These are phyloP conservation scores for Clavaria fumosa DNA, from an alignment of 768 basidiomycete species.

Conservation along the genomic window DNA sequence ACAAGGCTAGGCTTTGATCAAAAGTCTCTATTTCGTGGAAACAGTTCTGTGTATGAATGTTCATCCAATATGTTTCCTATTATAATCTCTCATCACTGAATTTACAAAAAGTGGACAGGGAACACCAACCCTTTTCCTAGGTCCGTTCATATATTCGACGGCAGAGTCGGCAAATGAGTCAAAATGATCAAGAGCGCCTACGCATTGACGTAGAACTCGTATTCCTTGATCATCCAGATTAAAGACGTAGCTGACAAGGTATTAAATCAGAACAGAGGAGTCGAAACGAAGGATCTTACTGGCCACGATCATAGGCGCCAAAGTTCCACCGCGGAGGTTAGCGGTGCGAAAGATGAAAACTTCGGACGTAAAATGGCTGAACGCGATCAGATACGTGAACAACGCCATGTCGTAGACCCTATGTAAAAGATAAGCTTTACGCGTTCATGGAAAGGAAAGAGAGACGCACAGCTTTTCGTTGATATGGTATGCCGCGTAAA, in stretches of 20 bases:
- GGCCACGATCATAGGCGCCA: constrained; percentile 73
- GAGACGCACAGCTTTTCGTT: constrained; percentile 55
- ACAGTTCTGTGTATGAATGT: no score
- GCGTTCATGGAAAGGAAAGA: constrained; percentile 3
- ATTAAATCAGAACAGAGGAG: background rate
- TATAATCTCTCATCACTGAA: no score
- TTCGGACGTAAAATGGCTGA: constrained; percentile 81
- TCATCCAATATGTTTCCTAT: no score
- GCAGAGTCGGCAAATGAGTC: background rate
- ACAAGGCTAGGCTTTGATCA: no score
- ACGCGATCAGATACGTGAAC: constrained; percentile 79
- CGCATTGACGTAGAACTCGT: constrained; percentile 56
- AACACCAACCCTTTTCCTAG: no score
- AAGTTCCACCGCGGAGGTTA: constrained; percentile 37
- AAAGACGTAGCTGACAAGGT: constrained; percentile 42
- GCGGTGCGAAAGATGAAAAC: constrained; percentile 68
- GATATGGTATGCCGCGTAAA: constrained; percentile 85
- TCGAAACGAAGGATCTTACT: constrained; percentile 34
- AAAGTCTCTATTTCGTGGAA: no score
- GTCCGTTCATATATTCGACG: no score
- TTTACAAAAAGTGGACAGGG: no score
- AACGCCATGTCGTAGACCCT: constrained; percentile 87
- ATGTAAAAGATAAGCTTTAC: constrained; percentile 4
- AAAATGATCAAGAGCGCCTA: constrained; percentile 6
- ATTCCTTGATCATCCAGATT: constrained; percentile 77